A percentile compares a stretch with the other conserved stretches of the same genome.
phyloP scores from a whole-genome alignment of 306 rosid species.

The Castanea sativa region DNA sequence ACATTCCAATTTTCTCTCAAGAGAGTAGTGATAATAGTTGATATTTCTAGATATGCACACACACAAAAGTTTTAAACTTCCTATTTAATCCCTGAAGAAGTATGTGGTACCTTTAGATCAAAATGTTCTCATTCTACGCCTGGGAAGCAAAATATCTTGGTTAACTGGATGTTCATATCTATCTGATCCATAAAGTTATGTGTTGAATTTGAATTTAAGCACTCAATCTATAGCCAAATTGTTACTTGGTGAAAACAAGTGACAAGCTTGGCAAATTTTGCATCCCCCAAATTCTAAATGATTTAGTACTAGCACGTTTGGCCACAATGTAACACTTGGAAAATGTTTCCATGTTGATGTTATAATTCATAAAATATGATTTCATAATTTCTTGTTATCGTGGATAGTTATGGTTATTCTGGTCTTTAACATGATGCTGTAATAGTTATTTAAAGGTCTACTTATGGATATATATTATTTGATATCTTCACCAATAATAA shows the following conservation, averaged over 20 bases:
- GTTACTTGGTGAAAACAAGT: neutral
- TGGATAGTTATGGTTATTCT: neutral
- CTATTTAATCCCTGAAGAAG: too few species aligned
- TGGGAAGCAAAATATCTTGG: too few species aligned
- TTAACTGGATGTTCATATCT: too few species aligned
- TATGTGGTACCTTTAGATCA: too few species aligned
- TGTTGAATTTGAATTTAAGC: neutral
- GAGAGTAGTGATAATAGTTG: neutral
- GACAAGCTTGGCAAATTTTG: neutral
- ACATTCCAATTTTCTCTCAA: neutral
- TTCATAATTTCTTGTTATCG: neutral
- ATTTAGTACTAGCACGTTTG: neutral
- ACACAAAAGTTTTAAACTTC: too few species aligned
- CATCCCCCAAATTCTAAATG: neutral
- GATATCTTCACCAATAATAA: constrained; percentile 19
- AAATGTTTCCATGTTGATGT: neutral
- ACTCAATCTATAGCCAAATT: neutral
- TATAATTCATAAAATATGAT: neutral
- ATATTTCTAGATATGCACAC: neutral
- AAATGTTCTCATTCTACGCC: too few species aligned
- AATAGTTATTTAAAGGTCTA: constrained; percentile 6
- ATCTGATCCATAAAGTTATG: neutral
- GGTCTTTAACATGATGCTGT: neutral
- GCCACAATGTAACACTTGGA: neutral
- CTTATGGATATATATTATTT: neutral